phyloP scores from a whole-genome alignment of 2,329 filamentous ascomycete genomes.

The Xylariaceae sp. region DNA sequence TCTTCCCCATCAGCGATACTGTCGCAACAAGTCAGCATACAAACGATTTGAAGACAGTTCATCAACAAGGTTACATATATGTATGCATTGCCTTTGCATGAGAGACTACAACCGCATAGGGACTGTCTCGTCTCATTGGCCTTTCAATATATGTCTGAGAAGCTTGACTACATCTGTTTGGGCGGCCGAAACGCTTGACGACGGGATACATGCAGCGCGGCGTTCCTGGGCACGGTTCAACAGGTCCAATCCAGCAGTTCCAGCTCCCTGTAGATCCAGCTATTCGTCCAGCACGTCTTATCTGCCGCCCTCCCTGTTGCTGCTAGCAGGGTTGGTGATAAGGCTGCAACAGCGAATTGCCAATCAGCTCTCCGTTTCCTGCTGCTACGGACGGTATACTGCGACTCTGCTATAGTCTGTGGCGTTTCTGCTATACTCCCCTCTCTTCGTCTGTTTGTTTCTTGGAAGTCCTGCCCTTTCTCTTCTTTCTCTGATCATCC shows the following conservation, averaged over 20 bases:
- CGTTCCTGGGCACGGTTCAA: slow-evolving; percentile 2
- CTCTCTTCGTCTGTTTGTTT: not conserved
- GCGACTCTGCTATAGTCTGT: not conserved
- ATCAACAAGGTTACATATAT: too few species aligned
- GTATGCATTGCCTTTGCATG: slow-evolving; percentile 4
- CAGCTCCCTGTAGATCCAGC: slow-evolving; percentile 2
- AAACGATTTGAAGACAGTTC: too few species aligned
- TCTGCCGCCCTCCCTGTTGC: slow-evolving; percentile 23
- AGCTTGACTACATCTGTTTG: slow-evolving; percentile 10
- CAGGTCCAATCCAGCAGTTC: slow-evolving; percentile 23
- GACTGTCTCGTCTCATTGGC: slow-evolving; percentile 7
- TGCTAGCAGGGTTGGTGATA: slow-evolving; percentile 29
- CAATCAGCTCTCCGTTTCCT: slow-evolving; percentile 17
- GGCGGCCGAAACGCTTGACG: slow-evolving; percentile 8
- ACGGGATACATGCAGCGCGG: slow-evolving; percentile 12
- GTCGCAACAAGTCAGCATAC: too few species aligned
- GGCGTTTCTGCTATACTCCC: not conserved
- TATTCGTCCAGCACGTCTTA: slow-evolving; percentile 16
- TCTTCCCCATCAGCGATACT: too few species aligned
- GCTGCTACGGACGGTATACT: not conserved
- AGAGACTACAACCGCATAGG: not conserved
- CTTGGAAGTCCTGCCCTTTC: not conserved
- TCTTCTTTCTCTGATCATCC: not conserved
- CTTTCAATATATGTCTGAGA: slow-evolving; percentile 1
- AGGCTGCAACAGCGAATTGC: slow-evolving; percentile 27